These are phyloP conservation scores for Glomus cerebriforme DNA, from an alignment of 192 early-diverging fungal genomes.

Conservation along the genomic window DNA sequence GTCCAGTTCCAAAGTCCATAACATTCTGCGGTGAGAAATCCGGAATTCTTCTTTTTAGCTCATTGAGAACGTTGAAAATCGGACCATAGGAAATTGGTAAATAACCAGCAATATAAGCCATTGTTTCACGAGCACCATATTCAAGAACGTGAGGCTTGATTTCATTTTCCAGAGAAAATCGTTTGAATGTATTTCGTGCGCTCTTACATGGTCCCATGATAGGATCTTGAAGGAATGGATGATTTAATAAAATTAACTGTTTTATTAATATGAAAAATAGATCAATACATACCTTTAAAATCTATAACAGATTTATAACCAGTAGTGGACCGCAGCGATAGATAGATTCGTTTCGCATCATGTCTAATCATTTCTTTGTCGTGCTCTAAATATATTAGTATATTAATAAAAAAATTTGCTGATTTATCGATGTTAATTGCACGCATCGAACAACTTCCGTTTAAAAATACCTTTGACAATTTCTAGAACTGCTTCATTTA, in stretches of 20 bases:
- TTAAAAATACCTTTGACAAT: conserved; percentile 33
- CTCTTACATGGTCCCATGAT: conserved; percentile 9
- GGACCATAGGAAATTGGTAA: conserved; percentile 68
- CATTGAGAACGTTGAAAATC: conserved; percentile 64
- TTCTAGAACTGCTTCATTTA: conserved; percentile 35
- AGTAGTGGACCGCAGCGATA: conserved; percentile 54
- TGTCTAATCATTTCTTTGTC: conserved; percentile 50
- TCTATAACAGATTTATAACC: background rate
- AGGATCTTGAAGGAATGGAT: background rate
- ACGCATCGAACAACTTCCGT: background rate
- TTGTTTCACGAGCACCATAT: conserved; percentile 71
- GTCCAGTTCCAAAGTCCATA: conserved; percentile 83
- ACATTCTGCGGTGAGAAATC: conserved; percentile 59
- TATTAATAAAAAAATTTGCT: background rate
- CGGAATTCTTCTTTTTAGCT: conserved; percentile 64
- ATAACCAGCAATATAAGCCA: conserved; percentile 71
- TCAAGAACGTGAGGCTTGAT: conserved; percentile 63
- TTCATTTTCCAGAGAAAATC: conserved; percentile 27
- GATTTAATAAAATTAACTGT: background rate
- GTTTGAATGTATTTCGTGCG: conserved; percentile 3
- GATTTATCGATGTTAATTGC: background rate
- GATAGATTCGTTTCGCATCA: conserved; percentile 55
- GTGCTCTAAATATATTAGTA: no score
- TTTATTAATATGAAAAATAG: background rate
- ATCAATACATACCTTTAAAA: background rate